phyloP scores from a whole-genome alignment of 768 basidiomycete genomes.

The Agaricus subrufescens region DNA sequence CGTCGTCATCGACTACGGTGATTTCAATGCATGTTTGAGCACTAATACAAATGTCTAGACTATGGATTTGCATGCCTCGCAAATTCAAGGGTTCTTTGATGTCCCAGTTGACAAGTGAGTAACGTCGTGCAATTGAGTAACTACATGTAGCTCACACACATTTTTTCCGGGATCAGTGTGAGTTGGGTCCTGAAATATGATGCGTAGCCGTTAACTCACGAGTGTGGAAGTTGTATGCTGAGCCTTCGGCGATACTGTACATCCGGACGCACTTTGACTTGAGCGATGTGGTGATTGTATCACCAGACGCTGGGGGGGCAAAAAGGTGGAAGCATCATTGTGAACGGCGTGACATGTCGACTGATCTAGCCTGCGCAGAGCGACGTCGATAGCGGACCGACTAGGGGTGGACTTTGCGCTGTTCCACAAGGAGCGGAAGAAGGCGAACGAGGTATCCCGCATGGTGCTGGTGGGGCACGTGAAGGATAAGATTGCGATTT shows the following conservation, averaged over 20 bases:
- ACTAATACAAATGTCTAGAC: conserved; percentile 48
- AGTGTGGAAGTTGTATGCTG: conserved; percentile 74
- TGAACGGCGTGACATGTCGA: not conserved
- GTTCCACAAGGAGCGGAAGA: conserved; percentile 99
- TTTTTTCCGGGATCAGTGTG: conserved; percentile 15
- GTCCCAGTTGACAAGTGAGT: conserved; percentile 99
- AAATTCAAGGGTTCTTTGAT: conserved; percentile 99
- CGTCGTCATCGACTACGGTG: not conserved
- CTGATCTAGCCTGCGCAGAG: conserved; percentile 44
- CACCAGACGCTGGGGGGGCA: conserved; percentile 96
- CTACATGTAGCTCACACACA: conserved; percentile 3
- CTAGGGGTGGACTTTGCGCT: conserved; percentile 96
- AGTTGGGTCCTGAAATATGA: conserved; percentile 11
- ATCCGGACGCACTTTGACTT: conserved; percentile 90
- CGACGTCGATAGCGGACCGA: conserved; percentile 94
- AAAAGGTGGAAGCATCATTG: conserved; percentile 62
- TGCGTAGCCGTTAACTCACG: conserved; percentile 16
- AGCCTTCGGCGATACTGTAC: conserved; percentile 92
- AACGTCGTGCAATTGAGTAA: conserved; percentile 12
- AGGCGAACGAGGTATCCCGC: conserved; percentile 90
- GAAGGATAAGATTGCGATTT: conserved; percentile 85
- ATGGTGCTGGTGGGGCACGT: conserved; percentile 97
- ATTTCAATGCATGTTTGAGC: conserved; percentile 1
- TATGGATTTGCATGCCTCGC: conserved; percentile 98
- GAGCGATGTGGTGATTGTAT: conserved; percentile 87